Evolutionary conservation across 2,329 filamentous ascomycete species (phyloP).

Genomic region (Trichoderma endophyticum): DNA sequence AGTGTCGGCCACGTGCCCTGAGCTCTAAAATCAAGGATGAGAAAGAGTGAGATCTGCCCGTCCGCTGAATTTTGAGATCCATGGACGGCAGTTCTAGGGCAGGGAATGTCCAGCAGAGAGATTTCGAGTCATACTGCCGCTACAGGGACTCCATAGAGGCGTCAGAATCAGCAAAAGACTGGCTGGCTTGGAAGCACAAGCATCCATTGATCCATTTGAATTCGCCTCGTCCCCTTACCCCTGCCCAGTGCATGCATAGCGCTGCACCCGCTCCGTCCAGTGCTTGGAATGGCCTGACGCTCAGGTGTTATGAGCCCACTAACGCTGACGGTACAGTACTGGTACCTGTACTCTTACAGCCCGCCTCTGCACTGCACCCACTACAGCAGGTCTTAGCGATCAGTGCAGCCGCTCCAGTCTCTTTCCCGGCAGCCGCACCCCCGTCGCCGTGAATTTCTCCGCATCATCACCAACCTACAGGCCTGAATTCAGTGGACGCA

Average conservation of each 20-base stretch:
- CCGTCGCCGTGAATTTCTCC: slow-evolving; percentile 27
- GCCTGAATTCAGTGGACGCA: slow-evolving; percentile 13
- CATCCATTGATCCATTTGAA: neutral
- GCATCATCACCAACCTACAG: slow-evolving; percentile 22
- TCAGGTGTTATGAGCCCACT: slow-evolving; percentile 13
- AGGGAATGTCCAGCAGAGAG: neutral
- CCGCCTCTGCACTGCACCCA: neutral
- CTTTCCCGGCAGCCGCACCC: slow-evolving; percentile 20
- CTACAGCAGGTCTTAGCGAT: slow-evolving; percentile 1
- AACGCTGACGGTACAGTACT: neutral
- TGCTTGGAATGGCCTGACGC: slow-evolving; percentile 15
- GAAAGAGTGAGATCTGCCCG: neutral
- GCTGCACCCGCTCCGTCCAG: slow-evolving; percentile 9
- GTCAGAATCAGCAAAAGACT: neutral
- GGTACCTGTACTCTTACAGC: neutral
- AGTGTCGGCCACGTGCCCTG: neutral
- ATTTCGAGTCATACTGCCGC: neutral
- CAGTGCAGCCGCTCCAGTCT: neutral
- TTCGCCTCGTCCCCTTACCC: neutral
- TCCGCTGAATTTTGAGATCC: neutral
- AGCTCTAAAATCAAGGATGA: neutral
- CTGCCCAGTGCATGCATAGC: slow-evolving; percentile 15
- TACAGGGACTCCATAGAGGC: neutral
- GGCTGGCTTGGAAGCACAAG: neutral
- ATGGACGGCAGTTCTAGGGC: neutral